phyloP scores from a whole-genome alignment of 1,284 basidiomycete genomes.

The Prillingera fragicola region DNA sequence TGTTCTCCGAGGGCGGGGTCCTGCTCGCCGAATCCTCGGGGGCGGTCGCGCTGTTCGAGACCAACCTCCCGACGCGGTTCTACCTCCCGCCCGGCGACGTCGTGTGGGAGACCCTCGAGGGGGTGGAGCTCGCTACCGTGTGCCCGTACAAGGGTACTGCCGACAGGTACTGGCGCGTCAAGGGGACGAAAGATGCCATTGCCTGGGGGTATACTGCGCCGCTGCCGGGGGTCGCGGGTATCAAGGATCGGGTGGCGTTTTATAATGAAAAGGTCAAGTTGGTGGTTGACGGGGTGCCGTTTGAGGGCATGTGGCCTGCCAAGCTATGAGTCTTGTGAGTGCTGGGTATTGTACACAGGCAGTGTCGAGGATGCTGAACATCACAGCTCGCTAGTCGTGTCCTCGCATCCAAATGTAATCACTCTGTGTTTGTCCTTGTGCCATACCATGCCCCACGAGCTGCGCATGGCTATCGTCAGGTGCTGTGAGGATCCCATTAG shows the following conservation, averaged over 20 bases:
- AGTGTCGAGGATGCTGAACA: too few species aligned
- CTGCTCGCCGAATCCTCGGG: slow-evolving; percentile 1
- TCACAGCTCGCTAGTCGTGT: too few species aligned
- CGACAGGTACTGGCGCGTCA: slow-evolving; percentile 8
- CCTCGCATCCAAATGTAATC: too few species aligned
- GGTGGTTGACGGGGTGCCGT: slow-evolving; percentile 4
- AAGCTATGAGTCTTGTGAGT: too few species aligned
- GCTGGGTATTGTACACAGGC: too few species aligned
- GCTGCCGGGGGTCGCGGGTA: background rate
- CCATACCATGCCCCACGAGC: too few species aligned
- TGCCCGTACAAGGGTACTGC: slow-evolving; percentile 13
- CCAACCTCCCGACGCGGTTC: slow-evolving; percentile 6
- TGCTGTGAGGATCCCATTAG: too few species aligned
- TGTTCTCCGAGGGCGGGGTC: background rate
- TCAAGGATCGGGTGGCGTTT: slow-evolving; percentile 8
- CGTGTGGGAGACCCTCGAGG: slow-evolving; percentile 1
- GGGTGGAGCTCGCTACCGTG: background rate
- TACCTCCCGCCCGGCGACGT: slow-evolving; percentile 6
- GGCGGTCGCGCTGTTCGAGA: slow-evolving; percentile 4
- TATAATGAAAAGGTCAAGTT: slow-evolving; percentile 6
- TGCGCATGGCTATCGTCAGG: too few species aligned
- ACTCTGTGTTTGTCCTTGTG: too few species aligned
- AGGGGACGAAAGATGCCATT: background rate
- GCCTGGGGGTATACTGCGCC: slow-evolving; percentile 8
- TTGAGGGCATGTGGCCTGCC: too few species aligned